Base-by-base conservation (phyloP, 352 stramenopile species). In the Pythium folliculosum region DNA sequence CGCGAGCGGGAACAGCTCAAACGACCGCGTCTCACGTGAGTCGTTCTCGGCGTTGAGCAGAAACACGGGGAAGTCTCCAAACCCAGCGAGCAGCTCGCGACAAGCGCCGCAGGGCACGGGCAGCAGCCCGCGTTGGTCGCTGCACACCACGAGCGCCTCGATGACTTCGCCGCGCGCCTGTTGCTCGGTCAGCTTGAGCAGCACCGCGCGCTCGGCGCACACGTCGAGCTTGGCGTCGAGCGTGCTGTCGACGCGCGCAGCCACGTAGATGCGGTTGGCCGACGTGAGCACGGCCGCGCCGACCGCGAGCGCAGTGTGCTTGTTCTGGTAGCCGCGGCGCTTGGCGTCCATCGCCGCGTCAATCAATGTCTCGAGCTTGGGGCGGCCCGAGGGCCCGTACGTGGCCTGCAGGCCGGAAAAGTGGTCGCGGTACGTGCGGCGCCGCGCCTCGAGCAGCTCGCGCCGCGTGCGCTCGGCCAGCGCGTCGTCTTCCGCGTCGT, bases 11-110 rank as follows among this genome's bases (percentile, higher is more conserved):
- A 92, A 92, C 17, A 94, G 66, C 10, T 60, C 65, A 25, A 77
- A 88, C 27, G 84, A 89, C 27, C 67, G 70, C 16, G 82, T 92
- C 38, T 89, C 75, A 22, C 88, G 73, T 5, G 64, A 81, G 16
- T 84, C 70, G 5, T 77, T 71, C 19, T 76, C 53, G 8, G 63
- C 73, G 47, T 89, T 90, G 19, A 91, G 70, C 14, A 94, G 63
- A 59, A 88, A 90, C 14, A 94, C 63, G 13, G 82, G 81, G 37
- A 92, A 94, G 38, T 93, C 82, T n/a, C 84, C 86, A 56, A 77
- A 85, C 4, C 82, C 73, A 13, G 81, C 83, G 54, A 92, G 65
- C 21, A 91, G 80, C 61, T 94, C 80, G 14, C 86, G 84, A 71
- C 84, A 94, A 35, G 25, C 57, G 22, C 86, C 86, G 25, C 84